Percentiles rank a stretch among this genome's conserved stretches.
Evolutionary conservation across 1,139 yeast species (phyloP).

Genomic region (Tardiomyces depauwii): DNA sequence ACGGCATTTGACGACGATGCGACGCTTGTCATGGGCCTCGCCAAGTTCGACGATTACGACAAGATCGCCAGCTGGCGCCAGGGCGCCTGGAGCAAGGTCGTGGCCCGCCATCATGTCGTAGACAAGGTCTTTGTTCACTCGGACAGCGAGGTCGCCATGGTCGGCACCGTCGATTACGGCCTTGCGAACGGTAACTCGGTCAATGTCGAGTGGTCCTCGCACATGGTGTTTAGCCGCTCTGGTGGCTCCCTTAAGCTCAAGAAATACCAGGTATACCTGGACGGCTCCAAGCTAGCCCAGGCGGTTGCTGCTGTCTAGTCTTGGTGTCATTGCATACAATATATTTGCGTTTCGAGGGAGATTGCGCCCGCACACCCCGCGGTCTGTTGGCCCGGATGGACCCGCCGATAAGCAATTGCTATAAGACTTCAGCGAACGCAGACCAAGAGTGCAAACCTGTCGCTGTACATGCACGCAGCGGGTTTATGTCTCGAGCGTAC

Average conservation of each 20-base stretch:
- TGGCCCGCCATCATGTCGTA: slow-evolving; percentile 19
- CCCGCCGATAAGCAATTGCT: too few species aligned
- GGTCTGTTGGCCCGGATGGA: too few species aligned
- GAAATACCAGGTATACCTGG: slow-evolving; percentile 20
- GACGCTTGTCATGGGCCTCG: slow-evolving; percentile 15
- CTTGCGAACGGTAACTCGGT: slow-evolving; percentile 15
- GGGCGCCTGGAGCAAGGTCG: slow-evolving; percentile 20
- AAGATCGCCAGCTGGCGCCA: slow-evolving; percentile 14
- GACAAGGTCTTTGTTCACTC: slow-evolving; percentile 14
- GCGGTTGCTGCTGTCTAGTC: slow-evolving; percentile 6
- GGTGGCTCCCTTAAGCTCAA: slow-evolving; percentile 11
- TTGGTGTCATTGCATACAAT: too few species aligned
- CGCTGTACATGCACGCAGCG: too few species aligned
- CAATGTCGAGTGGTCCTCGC: slow-evolving; percentile 18
- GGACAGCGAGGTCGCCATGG: slow-evolving; percentile 10
- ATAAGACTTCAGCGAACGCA: too few species aligned
- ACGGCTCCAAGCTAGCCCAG: slow-evolving; percentile 13
- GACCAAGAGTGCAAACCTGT: too few species aligned
- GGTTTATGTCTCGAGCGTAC: too few species aligned
- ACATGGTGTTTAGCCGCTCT: slow-evolving; percentile 11
- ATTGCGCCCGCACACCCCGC: too few species aligned
- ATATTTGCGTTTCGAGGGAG: too few species aligned
- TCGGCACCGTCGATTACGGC: slow-evolving; percentile 20
- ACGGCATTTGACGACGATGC: slow-evolving; percentile 13
- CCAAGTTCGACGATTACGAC: slow-evolving; percentile 8